Evolutionary conservation across 2,329 filamentous ascomycete genomes (phyloP).

Genomic region (Laburnicola sp.): DNA sequence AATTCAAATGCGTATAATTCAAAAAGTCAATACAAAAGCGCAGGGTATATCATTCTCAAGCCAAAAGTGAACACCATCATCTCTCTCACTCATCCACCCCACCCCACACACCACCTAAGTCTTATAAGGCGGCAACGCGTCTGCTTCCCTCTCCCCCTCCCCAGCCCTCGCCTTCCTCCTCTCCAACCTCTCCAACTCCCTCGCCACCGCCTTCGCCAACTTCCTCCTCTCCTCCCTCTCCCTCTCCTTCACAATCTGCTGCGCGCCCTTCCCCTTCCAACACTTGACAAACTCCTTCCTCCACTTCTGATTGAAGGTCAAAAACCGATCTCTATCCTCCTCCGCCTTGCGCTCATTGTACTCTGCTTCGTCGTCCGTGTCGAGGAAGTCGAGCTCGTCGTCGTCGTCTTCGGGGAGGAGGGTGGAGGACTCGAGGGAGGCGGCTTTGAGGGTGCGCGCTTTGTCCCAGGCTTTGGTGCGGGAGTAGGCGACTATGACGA

Average conservation of each 20-base stretch:
- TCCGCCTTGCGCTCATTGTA: slow-evolving; percentile 34
- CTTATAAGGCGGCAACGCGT: slow-evolving; percentile 28
- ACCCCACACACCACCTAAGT: slow-evolving; percentile 12
- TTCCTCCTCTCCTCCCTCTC: slow-evolving; percentile 38
- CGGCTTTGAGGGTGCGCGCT: slow-evolving; percentile 26
- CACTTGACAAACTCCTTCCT: slow-evolving; percentile 34
- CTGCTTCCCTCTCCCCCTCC: slow-evolving; percentile 20
- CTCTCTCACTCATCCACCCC: background rate
- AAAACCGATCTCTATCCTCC: slow-evolving; percentile 29
- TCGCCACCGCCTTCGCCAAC: slow-evolving; percentile 36
- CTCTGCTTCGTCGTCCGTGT: slow-evolving; percentile 38
- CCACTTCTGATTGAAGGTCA: slow-evolving; percentile 38
- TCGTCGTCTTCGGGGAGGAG: slow-evolving; percentile 19
- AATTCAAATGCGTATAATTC: too few relatives aligned
- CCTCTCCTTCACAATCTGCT: slow-evolving; percentile 31
- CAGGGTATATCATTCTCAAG: slow-evolving; percentile 7
- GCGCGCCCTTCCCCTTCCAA: slow-evolving; percentile 35
- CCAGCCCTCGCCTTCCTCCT: slow-evolving; percentile 27
- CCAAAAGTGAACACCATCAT: background rate
- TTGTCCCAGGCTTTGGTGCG: slow-evolving; percentile 41
- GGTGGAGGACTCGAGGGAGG: slow-evolving; percentile 25
- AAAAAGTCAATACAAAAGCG: background rate
- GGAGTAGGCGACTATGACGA: slow-evolving; percentile 31
- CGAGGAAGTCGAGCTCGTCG: slow-evolving; percentile 32
- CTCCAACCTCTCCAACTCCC: slow-evolving; percentile 33